Percentiles rank a stretch among this genome's conserved stretches.
These are phyloP conservation scores for Arthrobotrys conoides DNA, from an alignment of 2,329 filamentous ascomycete genomes.

Conservation along the genomic window DNA sequence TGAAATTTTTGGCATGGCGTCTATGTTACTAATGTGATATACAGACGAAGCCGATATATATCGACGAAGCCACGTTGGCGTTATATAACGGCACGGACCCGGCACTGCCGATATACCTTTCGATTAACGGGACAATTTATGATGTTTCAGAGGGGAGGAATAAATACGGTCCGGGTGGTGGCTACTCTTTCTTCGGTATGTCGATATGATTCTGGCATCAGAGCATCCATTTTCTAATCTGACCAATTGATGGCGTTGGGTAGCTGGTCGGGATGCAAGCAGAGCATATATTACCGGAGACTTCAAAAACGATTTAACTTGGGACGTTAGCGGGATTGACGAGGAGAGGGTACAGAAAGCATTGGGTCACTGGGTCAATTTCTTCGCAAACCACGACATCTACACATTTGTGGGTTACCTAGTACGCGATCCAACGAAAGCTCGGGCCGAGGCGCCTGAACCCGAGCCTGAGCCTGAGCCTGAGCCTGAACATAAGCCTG, in stretches of 20 bases:
- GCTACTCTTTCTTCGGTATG: slow-evolving; percentile 81
- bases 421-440: slow-evolving; percentile 28
- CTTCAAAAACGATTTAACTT: slow-evolving; percentile 85
- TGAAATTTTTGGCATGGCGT: slow-evolving; percentile 25
- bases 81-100: slow-evolving; percentile 83
- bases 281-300: slow-evolving; percentile 94
- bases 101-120: slow-evolving; percentile 85
- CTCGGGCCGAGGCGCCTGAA: slow-evolving; percentile 15
- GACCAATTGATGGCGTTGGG: neutral
- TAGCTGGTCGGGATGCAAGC: slow-evolving; percentile 83
- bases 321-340: slow-evolving; percentile 88
- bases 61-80: slow-evolving; percentile 82
- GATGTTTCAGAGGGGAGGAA: slow-evolving; percentile 79
- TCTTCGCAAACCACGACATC: slow-evolving; percentile 48
- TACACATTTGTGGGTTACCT: slow-evolving; percentile 57
- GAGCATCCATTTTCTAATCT: neutral
- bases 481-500: slow-evolving; percentile 35
- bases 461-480: slow-evolving; percentile 13
- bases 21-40: slow-evolving; percentile 40
- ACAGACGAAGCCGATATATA: slow-evolving; percentile 73
- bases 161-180: slow-evolving; percentile 86
- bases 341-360: slow-evolving; percentile 55
- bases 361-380: slow-evolving; percentile 54
- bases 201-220: neutral
- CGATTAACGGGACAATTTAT: slow-evolving; percentile 88